phyloP scores from a whole-genome alignment of 352 stramenopile species.

The Globisporangium radiosum region DNA sequence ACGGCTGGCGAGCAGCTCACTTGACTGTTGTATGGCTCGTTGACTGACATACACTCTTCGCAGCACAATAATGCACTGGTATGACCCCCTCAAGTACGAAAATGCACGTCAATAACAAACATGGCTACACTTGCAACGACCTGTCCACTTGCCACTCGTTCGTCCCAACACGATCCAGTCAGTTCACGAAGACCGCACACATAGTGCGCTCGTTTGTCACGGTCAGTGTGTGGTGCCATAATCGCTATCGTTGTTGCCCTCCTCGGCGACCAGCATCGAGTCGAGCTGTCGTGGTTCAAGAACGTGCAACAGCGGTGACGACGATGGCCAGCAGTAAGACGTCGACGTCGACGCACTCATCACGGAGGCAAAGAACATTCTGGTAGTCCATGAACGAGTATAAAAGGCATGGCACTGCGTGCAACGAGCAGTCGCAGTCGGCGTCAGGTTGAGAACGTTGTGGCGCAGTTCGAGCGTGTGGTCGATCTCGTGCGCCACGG shows the following conservation, averaged over 20 bases:
- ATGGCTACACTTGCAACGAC: not conserved
- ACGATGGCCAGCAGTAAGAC: not conserved
- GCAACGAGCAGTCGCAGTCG: not conserved
- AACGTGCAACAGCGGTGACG: not conserved
- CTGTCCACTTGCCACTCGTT: not conserved
- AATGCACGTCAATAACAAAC: not conserved
- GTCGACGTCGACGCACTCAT: not conserved
- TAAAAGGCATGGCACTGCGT: not conserved
- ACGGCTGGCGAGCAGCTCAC: not conserved
- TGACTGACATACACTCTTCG: not conserved
- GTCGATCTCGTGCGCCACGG: not conserved
- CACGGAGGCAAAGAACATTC: not conserved
- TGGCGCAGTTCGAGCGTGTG: not conserved
- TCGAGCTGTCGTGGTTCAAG: not conserved
- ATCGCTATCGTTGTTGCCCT: not conserved
- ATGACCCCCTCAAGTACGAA: not conserved
- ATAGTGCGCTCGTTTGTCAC: not conserved
- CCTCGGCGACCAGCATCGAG: not conserved
- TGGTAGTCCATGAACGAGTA: slow-evolving; percentile 1
- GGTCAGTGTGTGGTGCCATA: too few relatives aligned
- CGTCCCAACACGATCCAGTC: not conserved
- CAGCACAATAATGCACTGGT: not conserved
- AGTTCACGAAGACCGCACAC: not conserved
- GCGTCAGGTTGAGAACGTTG: not conserved
- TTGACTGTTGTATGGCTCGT: not conserved